A percentile compares a stretch with the other conserved stretches of the same genome.
These are phyloP conservation scores for Suhomyces coccinellae DNA, from an alignment of 1,139 yeast genomes.

Conservation along the genomic window DNA sequence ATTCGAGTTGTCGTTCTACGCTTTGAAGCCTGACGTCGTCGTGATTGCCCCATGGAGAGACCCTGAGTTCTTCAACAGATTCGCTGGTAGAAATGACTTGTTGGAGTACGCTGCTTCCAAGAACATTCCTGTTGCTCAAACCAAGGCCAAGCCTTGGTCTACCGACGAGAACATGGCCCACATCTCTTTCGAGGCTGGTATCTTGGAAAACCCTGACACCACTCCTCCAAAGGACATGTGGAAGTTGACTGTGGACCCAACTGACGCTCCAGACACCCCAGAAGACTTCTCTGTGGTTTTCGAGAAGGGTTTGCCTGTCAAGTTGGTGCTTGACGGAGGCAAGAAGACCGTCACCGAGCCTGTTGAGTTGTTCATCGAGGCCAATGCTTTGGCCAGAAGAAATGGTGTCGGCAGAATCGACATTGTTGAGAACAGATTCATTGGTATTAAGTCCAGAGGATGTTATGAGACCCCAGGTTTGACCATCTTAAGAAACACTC, in stretches of 20 bases:
- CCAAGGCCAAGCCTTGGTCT: conserved; percentile 99
- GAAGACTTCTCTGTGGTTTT: conserved; percentile 84
- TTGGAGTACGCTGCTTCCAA: conserved; percentile 90
- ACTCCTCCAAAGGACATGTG: conserved; percentile 99
- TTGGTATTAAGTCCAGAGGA: conserved; percentile 98
- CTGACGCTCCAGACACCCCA: conserved; percentile 91
- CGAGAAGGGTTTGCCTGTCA: conserved; percentile 83
- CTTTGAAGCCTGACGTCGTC: conserved; percentile 93
- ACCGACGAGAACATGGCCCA: conserved; percentile 99
- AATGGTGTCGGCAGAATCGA: conserved; percentile 99
- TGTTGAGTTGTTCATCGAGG: conserved; percentile 87
- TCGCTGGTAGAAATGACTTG: conserved; percentile 96
- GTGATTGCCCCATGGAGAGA: conserved; percentile 99
- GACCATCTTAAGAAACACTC: conserved; percentile 89
- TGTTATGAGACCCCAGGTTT: conserved; percentile 99
- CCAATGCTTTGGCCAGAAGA: conserved; percentile 95
- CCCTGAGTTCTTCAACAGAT: conserved; percentile 90
- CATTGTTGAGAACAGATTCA: conserved; percentile 97
- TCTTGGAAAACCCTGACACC: conserved; percentile 94
- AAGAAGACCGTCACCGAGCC: conserved; percentile 70
- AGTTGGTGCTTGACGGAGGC: conserved; percentile 69
- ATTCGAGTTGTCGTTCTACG: conserved; percentile 94
- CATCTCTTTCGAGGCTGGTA: conserved; percentile 98
- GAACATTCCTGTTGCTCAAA: conserved; percentile 92
- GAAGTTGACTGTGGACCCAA: conserved; percentile 96